Evolutionary conservation across 164 flowering plant species (phyloP).

Genomic region (Magnolia sinica): DNA sequence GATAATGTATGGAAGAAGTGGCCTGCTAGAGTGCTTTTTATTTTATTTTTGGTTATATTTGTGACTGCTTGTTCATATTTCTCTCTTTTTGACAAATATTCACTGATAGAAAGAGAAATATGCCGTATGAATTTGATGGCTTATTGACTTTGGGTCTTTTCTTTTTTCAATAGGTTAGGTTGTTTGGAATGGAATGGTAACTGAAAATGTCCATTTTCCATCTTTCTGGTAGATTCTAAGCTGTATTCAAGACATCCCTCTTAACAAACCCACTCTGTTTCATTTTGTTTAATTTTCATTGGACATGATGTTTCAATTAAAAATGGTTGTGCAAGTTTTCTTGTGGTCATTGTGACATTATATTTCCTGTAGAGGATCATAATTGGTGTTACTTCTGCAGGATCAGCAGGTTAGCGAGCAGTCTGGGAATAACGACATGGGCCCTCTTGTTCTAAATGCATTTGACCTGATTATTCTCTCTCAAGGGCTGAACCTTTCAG

Average conservation of each 20-base stretch:
- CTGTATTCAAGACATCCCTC: neutral
- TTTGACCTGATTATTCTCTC: slow-evolving; percentile 94
- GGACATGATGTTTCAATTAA: neutral
- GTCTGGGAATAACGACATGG: slow-evolving; percentile 44
- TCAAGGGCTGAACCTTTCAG: slow-evolving; percentile 90
- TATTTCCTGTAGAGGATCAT: neutral
- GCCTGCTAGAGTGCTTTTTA: neutral
- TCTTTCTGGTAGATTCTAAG: neutral
- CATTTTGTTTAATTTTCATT: neutral
- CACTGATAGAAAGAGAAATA: neutral
- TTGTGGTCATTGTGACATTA: neutral
- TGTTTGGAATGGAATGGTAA: neutral
- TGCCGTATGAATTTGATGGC: neutral
- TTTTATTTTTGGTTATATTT: too few species aligned
- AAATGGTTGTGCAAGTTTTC: neutral
- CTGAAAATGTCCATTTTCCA: neutral
- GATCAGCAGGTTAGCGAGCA: slow-evolving; percentile 44
- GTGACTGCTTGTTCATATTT: neutral
- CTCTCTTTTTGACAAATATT: neutral
- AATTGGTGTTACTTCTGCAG: slow-evolving; percentile 30
- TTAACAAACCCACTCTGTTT: neutral
- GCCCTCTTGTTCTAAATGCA: slow-evolving; percentile 82
- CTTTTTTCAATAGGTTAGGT: neutral
- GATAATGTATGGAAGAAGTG: too few species aligned
- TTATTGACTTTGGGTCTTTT: neutral